Base-by-base conservation (phyloP, 306 rosid species). In the Casuarina cunninghamiana region DNA sequence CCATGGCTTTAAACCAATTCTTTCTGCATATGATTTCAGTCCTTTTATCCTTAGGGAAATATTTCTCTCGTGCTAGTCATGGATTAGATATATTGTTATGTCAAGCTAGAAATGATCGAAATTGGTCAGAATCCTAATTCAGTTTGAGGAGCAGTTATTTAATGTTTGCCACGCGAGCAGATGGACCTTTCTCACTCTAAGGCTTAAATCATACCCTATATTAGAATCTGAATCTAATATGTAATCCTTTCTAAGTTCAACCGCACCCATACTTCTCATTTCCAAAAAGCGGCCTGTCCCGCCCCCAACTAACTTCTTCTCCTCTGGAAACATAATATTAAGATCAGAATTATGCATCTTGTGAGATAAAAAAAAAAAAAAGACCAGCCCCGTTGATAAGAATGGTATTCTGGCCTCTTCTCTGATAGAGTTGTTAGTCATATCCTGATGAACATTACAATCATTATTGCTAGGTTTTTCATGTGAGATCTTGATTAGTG, bases 401-500 rank as follows among this genome's bases (percentile, higher is more conserved):
- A 63, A 63, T 63, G 69, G 13, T 13, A 12, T 37, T 38, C 13
- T 63, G 69, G 45, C 1, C 45, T 37, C 15, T 39, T 63, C 69
- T 63, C 21, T 63, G 3, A 6, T 37, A 26, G 41, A 58, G 38
- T 58, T 58, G 15, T 58, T 26, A 58, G 32, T 58, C 35, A 26
- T 58, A 37, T 58, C 65, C 26, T 58, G 35, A 58, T 70, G 32
- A 4, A 48, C 13, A 48, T 17, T 15, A 2, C 6, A 26, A 65
- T 79, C 48, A 79, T 65, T 60, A 32, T 26, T 48, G 58, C 48
- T 19, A 44, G 12, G 72, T 37, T 65, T 65, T 4, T 53, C 51
- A 58, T 71, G 60, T 62, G 19, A 63, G 69, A 61, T 35, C 60
- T 50, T 80, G 35, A 48, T 69, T 38, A 41, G 41, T 69, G 38